phyloP scores from a whole-genome alignment of 176 grass and related monocot genomes.

The Tillandsia fasciculata region DNA sequence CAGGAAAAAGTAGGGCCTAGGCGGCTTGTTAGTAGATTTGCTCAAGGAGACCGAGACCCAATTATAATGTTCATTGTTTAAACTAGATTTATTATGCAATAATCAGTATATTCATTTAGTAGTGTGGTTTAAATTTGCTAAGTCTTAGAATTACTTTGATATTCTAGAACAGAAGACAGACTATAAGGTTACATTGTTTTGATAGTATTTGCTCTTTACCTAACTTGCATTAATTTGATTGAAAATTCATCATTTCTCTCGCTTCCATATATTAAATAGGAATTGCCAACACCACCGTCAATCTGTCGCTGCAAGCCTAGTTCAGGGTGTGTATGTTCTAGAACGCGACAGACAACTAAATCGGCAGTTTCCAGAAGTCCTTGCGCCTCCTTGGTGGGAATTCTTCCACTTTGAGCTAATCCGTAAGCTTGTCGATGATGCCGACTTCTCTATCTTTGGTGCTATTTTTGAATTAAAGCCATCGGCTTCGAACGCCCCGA shows the following conservation, averaged over 20 bases:
- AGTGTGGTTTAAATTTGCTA: background rate
- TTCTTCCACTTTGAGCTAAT: conserved; percentile 75
- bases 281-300: conserved; percentile 45
- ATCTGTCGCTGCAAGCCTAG: conserved; percentile 77
- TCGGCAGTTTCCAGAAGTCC: conserved; percentile 35
- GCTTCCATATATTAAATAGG: conserved; percentile 38
- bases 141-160: background rate
- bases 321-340: conserved; percentile 82
- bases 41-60: too few relatives aligned
- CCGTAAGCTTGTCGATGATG: conserved; percentile 76
- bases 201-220: conserved; percentile 1
- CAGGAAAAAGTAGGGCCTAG: too few relatives aligned
- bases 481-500: conserved; percentile 37
- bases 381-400: conserved; percentile 81
- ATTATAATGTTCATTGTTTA: too few relatives aligned
- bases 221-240: conserved; percentile 15
- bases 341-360: conserved; percentile 76
- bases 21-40: too few relatives aligned
- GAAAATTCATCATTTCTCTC: conserved; percentile 21
- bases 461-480: conserved; percentile 81
- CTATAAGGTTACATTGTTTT: conserved; percentile 8
- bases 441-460: conserved; percentile 70
- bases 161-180: background rate
- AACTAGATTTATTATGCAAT: too few relatives aligned
- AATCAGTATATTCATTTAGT: background rate